phyloP scores from a whole-genome alignment of 2,329 filamentous ascomycete species.

The Leptosphaerulina australis region DNA sequence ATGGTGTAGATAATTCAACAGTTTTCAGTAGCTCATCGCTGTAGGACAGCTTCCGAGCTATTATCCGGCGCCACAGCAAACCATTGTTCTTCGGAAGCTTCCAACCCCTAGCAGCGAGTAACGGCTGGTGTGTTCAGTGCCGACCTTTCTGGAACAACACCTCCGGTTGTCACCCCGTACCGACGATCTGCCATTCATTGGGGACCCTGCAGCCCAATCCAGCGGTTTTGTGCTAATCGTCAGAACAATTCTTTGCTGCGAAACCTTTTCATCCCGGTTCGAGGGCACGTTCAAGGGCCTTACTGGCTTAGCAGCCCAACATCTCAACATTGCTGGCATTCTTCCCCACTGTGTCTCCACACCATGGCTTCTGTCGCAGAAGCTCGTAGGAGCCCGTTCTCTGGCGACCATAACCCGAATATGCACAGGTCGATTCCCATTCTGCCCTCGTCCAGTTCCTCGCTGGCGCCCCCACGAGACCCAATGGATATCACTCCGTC shows the following conservation, averaged over 20 bases:
- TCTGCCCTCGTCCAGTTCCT: conserved; percentile 55
- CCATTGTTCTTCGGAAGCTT: conserved; percentile 9
- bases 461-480: conserved; percentile 55
- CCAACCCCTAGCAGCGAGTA: conserved; percentile 5
- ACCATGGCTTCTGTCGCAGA: conserved; percentile 55
- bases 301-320: conserved; percentile 14
- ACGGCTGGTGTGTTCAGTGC: conserved; percentile 5
- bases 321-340: conserved; percentile 19
- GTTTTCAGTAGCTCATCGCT: background rate
- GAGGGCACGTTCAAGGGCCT: conserved; percentile 5
- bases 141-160: conserved; percentile 10
- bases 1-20: conserved; percentile 9
- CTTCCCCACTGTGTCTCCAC: conserved; percentile 16
- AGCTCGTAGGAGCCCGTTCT: conserved; percentile 55
- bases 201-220: conserved; percentile 13
- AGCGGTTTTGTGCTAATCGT: conserved; percentile 6
- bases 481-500: conserved; percentile 62
- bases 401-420: conserved; percentile 50
- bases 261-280: conserved; percentile 6
- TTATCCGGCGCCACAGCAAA: conserved; percentile 12
- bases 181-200: conserved; percentile 12
- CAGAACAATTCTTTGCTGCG: conserved; percentile 4
- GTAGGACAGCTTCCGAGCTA: conserved; percentile 11
- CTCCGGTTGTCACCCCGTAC: conserved; percentile 9
- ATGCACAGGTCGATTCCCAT: conserved; percentile 60